A percentile compares a stretch with the other conserved stretches of the same genome.
Evolutionary conservation across 2,329 filamentous ascomycete genomes (phyloP).

Genomic region (Aspergillus neotritici): DNA sequence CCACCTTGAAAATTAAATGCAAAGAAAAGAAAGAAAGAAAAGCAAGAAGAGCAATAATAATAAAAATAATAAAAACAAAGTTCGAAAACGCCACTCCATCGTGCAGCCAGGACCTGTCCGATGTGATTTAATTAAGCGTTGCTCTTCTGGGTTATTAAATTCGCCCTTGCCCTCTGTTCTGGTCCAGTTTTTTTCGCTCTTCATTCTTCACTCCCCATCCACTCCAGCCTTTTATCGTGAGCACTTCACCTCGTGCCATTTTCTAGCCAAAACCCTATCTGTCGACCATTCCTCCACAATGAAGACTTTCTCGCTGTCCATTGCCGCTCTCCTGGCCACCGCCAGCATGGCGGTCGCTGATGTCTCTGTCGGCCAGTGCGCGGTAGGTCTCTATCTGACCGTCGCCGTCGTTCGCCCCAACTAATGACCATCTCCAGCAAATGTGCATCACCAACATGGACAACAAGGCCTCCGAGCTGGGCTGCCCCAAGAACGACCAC

Average conservation of each 20-base stretch:
- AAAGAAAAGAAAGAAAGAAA: constrained; percentile 7
- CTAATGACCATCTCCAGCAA: constrained; percentile 28
- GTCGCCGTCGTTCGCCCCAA: neutral
- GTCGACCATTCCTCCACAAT: constrained; percentile 17
- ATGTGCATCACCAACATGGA: constrained; percentile 44
- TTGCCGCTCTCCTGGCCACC: constrained; percentile 25
- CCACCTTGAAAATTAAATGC: neutral
- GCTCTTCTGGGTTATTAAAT: constrained; percentile 16
- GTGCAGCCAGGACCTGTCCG: neutral
- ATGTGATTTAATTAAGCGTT: constrained; percentile 3
- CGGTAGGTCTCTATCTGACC: constrained; percentile 19
- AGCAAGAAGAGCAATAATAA: neutral
- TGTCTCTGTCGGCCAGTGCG: constrained; percentile 25
- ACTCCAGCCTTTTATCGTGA: neutral
- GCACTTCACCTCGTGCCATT: constrained; percentile 1
- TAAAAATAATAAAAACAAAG: constrained; percentile 5
- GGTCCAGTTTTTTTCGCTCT: neutral
- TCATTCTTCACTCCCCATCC: neutral
- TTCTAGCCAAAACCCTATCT: neutral
- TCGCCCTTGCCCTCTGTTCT: constrained; percentile 3
- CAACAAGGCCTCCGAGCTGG: constrained; percentile 33
- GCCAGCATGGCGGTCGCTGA: constrained; percentile 22
- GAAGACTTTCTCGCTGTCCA: constrained; percentile 29
- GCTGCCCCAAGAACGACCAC: constrained; percentile 34
- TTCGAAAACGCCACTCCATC: constrained; percentile 4